Evolutionary conservation across 2,329 filamentous ascomycete genomes (phyloP).

Genomic region (Anthostomella pinea): DNA sequence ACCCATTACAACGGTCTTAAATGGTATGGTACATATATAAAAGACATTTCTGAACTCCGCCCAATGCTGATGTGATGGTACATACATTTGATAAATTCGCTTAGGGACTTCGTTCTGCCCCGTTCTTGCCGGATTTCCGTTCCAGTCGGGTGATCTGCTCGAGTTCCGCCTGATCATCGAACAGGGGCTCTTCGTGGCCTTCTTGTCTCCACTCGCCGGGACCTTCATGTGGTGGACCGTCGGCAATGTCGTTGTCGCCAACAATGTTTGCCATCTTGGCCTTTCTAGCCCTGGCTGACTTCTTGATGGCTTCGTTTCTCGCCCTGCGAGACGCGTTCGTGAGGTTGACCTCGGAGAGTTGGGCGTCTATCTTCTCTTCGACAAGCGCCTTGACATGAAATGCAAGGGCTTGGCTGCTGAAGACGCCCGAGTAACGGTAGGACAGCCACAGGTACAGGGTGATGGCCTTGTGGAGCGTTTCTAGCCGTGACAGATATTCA

Average conservation of each 20-base stretch:
- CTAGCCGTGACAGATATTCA: constrained; percentile 65
- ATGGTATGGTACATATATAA: no score
- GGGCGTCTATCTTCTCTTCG: constrained; percentile 70
- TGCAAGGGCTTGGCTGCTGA: constrained; percentile 70
- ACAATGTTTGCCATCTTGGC: constrained; percentile 22
- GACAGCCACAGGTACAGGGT: constrained; percentile 92
- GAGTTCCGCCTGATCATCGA: constrained; percentile 22
- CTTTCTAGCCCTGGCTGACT: constrained; percentile 13
- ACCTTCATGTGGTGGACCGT: constrained; percentile 17
- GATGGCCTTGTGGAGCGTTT: constrained; percentile 76
- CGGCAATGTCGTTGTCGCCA: constrained; percentile 11
- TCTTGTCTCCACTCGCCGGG: constrained; percentile 33
- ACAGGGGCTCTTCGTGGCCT: constrained; percentile 35
- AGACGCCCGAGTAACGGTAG: constrained; percentile 81
- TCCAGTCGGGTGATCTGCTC: constrained; percentile 12
- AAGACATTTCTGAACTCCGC: no score
- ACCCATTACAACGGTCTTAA: no score
- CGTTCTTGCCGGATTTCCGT: background rate
- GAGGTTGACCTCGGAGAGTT: constrained; percentile 56
- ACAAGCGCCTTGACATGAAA: constrained; percentile 76
- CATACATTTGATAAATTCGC: no score
- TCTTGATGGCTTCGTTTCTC: constrained; percentile 27
- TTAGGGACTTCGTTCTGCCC: no score
- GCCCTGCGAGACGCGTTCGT: constrained; percentile 35
- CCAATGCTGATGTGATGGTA: no score